Conservation (phyloP, 2,329 filamentous ascomycete genomes). For the Sclerotinia subarctica region DNA sequence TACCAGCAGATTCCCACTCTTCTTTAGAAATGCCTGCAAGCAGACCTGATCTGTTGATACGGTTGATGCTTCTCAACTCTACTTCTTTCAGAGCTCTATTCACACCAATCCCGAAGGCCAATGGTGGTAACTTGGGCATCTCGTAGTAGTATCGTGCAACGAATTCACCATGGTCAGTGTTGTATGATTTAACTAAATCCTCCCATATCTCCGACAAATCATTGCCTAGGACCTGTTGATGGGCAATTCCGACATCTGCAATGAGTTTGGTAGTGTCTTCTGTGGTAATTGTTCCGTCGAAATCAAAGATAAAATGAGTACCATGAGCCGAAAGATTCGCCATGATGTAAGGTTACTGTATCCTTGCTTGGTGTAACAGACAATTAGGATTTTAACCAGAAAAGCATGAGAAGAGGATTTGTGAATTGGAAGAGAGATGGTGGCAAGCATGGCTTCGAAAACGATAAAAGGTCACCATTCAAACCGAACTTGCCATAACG, state of each 20-base stretch:
- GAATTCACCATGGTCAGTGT: not conserved
- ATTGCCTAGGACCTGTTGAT: conserved; percentile 20
- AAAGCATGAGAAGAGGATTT: not conserved
- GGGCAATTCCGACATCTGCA: conserved; percentile 23
- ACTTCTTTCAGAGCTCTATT: conserved; percentile 27
- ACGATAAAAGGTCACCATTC: not conserved
- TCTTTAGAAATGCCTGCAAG: conserved; percentile 29
- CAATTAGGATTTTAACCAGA: not conserved
- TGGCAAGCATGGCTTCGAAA: not conserved
- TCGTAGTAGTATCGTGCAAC: not conserved
- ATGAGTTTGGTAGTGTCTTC: conserved; percentile 34
- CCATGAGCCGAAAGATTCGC: not conserved
- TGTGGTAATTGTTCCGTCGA: conserved; percentile 38
- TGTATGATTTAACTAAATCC: not conserved
- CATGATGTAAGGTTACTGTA: not conserved
- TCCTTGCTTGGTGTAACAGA: not conserved
- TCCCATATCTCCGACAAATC: conserved; percentile 22
- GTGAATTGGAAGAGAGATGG: not conserved
- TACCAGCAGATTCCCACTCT: conserved; percentile 26
- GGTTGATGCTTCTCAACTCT: conserved; percentile 32
- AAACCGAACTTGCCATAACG: not conserved
- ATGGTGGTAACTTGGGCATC: too few relatives aligned
- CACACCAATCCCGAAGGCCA: conserved; percentile 1
- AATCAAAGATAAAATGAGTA: conserved; percentile 34
- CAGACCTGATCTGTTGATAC: conserved; percentile 31